Conservation (phyloP, 192 early-diverging fungal species). For the Entomortierella lignicola region DNA sequence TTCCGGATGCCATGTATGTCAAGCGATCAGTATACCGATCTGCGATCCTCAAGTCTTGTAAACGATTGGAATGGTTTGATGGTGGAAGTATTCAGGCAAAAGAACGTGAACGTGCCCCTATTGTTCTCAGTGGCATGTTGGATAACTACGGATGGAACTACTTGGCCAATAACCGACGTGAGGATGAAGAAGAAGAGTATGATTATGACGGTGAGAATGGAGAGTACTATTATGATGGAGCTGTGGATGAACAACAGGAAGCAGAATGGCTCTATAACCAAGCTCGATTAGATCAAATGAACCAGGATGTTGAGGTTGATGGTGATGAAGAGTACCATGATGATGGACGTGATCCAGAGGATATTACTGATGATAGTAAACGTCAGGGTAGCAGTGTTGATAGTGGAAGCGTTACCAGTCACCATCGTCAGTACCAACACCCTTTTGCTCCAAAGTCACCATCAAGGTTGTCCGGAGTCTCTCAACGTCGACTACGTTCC, state of each 20-base stretch:
- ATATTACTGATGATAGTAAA: slow-evolving; percentile 47
- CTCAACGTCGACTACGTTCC: slow-evolving; percentile 3
- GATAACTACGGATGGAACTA: slow-evolving; percentile 42
- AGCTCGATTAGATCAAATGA: slow-evolving; percentile 1
- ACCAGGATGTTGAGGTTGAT: slow-evolving; percentile 8
- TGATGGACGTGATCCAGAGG: slow-evolving; percentile 38
- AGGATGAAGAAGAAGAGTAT: slow-evolving; percentile 45
- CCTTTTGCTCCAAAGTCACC: slow-evolving; percentile 11
- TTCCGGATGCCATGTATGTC: slow-evolving; percentile 43
- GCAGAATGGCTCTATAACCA: slow-evolving; percentile 22
- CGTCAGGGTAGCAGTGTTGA: slow-evolving; percentile 34
- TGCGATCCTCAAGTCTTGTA: slow-evolving; percentile 45
- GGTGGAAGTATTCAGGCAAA: slow-evolving; percentile 34
- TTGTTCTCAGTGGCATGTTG: slow-evolving; percentile 25
- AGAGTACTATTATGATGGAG: slow-evolving; percentile 2
- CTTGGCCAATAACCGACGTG: slow-evolving; percentile 21
- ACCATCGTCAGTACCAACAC: slow-evolving; percentile 17
- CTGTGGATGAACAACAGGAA: slow-evolving; percentile 1
- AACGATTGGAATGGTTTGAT: slow-evolving; percentile 46
- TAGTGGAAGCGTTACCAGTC: slow-evolving; percentile 27
- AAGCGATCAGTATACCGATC: slow-evolving; percentile 48
- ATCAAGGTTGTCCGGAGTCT: slow-evolving; percentile 2
- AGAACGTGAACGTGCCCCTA: slow-evolving; percentile 40
- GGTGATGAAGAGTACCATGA: slow-evolving; percentile 24
- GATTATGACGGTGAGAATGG: slow-evolving; percentile 17